phyloP scores from a whole-genome alignment of 257 asterid genomes.

The Nicotiana tabacum region DNA sequence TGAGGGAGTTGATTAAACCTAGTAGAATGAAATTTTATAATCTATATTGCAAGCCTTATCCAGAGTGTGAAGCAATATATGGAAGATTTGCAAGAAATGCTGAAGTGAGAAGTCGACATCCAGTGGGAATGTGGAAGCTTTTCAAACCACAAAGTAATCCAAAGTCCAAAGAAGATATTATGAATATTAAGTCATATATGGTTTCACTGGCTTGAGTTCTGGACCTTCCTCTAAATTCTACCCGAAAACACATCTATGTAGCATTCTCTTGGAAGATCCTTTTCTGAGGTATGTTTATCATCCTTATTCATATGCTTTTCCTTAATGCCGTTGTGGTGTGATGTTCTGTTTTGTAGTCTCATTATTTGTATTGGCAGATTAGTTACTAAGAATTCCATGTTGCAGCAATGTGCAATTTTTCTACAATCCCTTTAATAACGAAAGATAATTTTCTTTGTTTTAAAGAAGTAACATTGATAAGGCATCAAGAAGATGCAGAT shows the following conservation, averaged over 20 bases:
- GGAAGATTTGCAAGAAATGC: slow-evolving; percentile 47
- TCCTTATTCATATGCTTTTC: background rate
- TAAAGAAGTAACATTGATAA: too few relatives aligned
- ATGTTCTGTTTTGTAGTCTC: background rate
- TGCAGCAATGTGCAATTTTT: background rate
- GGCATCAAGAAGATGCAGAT: too few relatives aligned
- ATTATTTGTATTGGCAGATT: background rate
- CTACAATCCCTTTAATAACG: background rate
- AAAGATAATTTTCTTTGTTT: background rate
- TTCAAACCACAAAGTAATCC: slow-evolving; percentile 50
- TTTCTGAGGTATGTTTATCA: background rate
- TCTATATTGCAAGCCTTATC: slow-evolving; percentile 85
- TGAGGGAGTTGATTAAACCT: slow-evolving; percentile 56
- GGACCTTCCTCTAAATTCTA: background rate
- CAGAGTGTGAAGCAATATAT: slow-evolving; percentile 72
- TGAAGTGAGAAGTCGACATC: slow-evolving; percentile 39
- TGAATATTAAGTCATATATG: slow-evolving; percentile 42
- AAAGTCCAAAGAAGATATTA: slow-evolving; percentile 37
- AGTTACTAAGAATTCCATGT: background rate
- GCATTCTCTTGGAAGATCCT: background rate
- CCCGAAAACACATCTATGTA: background rate
- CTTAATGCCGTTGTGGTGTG: background rate
- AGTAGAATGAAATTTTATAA: slow-evolving; percentile 83
- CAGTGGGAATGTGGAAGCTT: slow-evolving; percentile 86
- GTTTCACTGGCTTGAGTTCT: slow-evolving; percentile 34